A percentile compares a stretch with the other conserved stretches of the same genome.
Conservation (phyloP, 2,329 filamentous ascomycete species). For the Pyricularia grisea region DNA sequence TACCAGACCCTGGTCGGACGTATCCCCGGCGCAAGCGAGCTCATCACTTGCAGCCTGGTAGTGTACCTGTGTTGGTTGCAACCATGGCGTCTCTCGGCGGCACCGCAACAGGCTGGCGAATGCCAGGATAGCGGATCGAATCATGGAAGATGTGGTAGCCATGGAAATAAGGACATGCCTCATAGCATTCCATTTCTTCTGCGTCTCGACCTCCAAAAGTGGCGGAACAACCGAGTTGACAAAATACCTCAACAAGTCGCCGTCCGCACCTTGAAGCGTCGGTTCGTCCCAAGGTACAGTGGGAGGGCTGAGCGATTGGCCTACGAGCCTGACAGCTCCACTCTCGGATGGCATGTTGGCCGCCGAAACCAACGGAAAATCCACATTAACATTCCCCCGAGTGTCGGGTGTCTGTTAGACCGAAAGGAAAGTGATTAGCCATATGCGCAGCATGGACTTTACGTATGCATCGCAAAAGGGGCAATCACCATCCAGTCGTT, state of each 20-base stretch:
- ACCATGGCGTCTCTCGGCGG: slow-evolving; percentile 21
- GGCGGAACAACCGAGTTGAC: slow-evolving; percentile 37
- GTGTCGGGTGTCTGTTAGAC: not conserved
- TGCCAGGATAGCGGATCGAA: slow-evolving; percentile 37
- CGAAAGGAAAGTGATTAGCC: not conserved
- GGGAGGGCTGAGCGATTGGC: not conserved
- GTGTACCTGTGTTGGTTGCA: slow-evolving; percentile 23
- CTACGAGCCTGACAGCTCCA: not conserved
- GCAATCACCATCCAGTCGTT: not conserved
- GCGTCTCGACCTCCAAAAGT: slow-evolving; percentile 43
- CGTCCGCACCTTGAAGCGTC: slow-evolving; percentile 17
- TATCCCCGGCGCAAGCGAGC: slow-evolving; percentile 13
- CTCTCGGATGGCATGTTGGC: not conserved
- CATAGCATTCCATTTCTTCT: slow-evolving; percentile 40
- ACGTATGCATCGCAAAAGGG: too few species aligned
- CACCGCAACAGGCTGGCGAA: slow-evolving; percentile 37
- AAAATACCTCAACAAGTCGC: slow-evolving; percentile 37
- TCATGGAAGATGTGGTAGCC: slow-evolving; percentile 34
- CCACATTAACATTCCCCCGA: not conserved
- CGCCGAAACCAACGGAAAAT: not conserved
- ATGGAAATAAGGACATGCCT: slow-evolving; percentile 37
- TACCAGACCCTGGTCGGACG: slow-evolving; percentile 7
- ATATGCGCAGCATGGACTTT: not conserved
- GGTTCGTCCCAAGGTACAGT: not conserved
- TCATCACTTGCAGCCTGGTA: slow-evolving; percentile 27